These are phyloP conservation scores for Aureobasidium leucospermi DNA, from an alignment of 2,329 filamentous ascomycete genomes.

Conservation along the genomic window DNA sequence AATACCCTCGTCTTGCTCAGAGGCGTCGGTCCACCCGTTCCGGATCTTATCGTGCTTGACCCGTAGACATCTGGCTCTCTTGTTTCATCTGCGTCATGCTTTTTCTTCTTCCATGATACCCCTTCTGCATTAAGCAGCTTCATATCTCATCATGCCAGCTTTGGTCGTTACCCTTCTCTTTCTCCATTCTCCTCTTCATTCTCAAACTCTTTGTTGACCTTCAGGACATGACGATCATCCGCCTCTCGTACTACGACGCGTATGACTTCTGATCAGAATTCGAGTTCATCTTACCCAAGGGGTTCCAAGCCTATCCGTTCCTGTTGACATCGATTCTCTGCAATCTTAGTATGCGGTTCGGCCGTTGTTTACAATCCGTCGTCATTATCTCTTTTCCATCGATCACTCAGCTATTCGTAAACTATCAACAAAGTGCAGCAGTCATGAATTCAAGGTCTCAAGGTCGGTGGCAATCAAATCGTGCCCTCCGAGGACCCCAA, in stretches of 20 bases:
- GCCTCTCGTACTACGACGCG: background rate
- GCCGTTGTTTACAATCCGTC: conserved; percentile 2
- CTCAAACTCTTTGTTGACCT: background rate
- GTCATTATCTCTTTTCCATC: background rate
- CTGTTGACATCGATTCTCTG: conserved; percentile 8
- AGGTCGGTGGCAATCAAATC: background rate
- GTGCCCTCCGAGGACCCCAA: background rate
- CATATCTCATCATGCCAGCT: background rate
- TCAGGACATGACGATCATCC: too few relatives aligned
- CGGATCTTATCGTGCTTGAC: conserved; percentile 56
- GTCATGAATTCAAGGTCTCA: background rate
- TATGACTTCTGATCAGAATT: background rate
- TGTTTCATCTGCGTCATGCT: background rate
- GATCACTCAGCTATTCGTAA: background rate
- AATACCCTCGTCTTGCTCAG: conserved; percentile 85
- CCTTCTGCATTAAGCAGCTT: background rate
- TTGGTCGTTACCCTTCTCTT: background rate
- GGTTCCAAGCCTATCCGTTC: background rate
- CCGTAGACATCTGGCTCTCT: background rate
- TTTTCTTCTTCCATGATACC: background rate
- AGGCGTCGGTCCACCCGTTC: conserved; percentile 70
- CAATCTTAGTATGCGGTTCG: conserved; percentile 14
- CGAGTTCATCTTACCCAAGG: conserved; percentile 5
- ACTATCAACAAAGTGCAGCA: background rate
- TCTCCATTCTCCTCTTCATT: background rate